phyloP scores from a whole-genome alignment of 179 eudicot genomes.

The Spergularia azorica region DNA sequence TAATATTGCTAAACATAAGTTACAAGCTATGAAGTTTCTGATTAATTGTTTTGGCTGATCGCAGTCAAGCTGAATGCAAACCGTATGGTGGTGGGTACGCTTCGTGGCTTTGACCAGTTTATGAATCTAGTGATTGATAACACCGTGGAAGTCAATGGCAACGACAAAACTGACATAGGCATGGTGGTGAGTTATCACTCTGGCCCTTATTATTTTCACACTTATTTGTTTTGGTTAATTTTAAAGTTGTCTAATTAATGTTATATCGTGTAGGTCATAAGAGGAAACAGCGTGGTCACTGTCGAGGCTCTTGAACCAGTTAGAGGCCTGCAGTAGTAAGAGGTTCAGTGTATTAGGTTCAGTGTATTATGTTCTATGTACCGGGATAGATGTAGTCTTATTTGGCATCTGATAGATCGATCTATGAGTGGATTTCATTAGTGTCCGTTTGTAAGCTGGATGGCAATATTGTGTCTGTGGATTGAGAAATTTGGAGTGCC shows the following conservation, averaged over 20 bases:
- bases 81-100: slow-evolving; percentile 69
- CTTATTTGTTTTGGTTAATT: neutral
- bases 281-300: slow-evolving; percentile 92
- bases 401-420: neutral
- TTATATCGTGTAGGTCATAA: slow-evolving; percentile 55
- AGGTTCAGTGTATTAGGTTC: neutral
- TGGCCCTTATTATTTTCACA: neutral
- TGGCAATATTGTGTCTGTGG: slow-evolving; percentile 3
- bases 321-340: neutral
- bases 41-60: neutral
- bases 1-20: too few species aligned
- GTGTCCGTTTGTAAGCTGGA: neutral
- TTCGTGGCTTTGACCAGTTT: slow-evolving; percentile 88
- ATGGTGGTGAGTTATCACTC: slow-evolving; percentile 75
- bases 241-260: neutral
- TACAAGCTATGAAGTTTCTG: neutral
- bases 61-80: slow-evolving; percentile 91
- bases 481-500: neutral
- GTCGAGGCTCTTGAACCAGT: slow-evolving; percentile 95
- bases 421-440: neutral
- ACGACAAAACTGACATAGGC: slow-evolving; percentile 88
- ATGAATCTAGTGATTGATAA: slow-evolving; percentile 94
- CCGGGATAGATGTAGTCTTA: too few species aligned
- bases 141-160: slow-evolving; percentile 88
- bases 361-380: neutral